These are phyloP conservation scores for Capsella bursapastoris DNA, from an alignment of 345 rosid genomes.

Conservation along the genomic window DNA sequence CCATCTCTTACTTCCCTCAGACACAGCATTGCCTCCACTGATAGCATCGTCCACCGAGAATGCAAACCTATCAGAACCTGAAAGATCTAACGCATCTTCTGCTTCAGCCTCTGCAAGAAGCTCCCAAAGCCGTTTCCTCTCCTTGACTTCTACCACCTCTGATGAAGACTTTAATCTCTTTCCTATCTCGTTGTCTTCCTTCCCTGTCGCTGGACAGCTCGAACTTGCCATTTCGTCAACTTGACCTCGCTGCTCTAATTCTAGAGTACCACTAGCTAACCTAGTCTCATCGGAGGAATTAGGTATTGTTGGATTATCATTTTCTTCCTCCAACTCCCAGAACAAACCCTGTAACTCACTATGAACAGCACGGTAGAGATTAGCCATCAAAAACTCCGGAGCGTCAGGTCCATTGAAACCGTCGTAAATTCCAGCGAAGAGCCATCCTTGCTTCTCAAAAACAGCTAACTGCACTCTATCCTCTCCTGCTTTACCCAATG, in stretches of 20 bases:
- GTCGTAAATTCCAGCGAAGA: constrained; percentile 94
- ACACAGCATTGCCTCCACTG: constrained; percentile 63
- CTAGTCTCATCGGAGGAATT: constrained; percentile 21
- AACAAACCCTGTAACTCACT: constrained; percentile 85
- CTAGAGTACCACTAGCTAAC: constrained; percentile 18
- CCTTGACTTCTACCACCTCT: constrained; percentile 59
- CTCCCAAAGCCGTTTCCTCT: constrained; percentile 72
- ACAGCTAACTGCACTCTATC: constrained; percentile 96
- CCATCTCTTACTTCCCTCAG: constrained; percentile 83
- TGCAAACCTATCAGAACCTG: constrained; percentile 92
- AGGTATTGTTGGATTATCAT: constrained; percentile 26
- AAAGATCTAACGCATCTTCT: constrained; percentile 92
- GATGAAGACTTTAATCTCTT: constrained; percentile 63
- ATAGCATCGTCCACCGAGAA: constrained; percentile 90
- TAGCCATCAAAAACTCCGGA: constrained; percentile 95
- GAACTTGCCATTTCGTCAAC: constrained; percentile 36
- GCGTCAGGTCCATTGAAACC: constrained; percentile 99
- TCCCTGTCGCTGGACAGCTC: constrained; percentile 37
- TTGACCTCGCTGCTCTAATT: constrained; percentile 39
- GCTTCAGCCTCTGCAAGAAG: constrained; percentile 80
- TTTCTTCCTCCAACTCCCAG: constrained; percentile 74
- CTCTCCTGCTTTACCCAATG: constrained; percentile 96
- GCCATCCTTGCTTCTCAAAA: constrained; percentile 98
- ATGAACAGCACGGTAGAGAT: constrained; percentile 92
- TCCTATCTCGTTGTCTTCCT: constrained; percentile 44